Evolutionary conservation across 192 early-diverging fungal species (phyloP), one percentile per base, ranked within the genome.

Genomic region (Coemansia sp.): DNA sequence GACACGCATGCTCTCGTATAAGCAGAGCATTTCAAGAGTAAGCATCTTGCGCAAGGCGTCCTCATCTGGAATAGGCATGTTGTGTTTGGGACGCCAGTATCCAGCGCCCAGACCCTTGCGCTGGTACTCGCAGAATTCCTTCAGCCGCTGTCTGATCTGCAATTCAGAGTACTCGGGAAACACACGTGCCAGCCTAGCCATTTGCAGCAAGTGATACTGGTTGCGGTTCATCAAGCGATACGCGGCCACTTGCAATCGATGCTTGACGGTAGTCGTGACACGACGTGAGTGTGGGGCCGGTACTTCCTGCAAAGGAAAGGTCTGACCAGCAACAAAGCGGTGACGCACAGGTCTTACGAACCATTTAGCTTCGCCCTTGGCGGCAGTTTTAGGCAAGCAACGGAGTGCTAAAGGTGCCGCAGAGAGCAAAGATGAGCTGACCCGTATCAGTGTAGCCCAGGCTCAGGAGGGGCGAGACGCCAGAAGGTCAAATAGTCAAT

Each of bases 121-220:
- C 69, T 92, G 91, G 67, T 93, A 96, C 79, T 98, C 94, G 36
- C 93, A 89, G 84, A 99, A 96, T 79, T 99, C 97, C 87, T 98
- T 95, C 8, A 99, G 82, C 51, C 93, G 88, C 76, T 94, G 92
- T 21, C 93, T 84, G 17, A 99, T 88, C 64, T 95, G 91, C 50
- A 88, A 71, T 63, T 98, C 96, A 31, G 81, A 85, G 70, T 93
- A 94, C 54, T 92, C 92, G 16, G 95, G 92, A 63, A 96, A 99
- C 54, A 88, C 78, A 67, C 91, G 89, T 31, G 88, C 67, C 4
- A 99, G 84, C 73, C 92, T 89, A 48, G 82, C 88, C 78, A 93
- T 93, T 51, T 88, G 86, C 10, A 98, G 77, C 63, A 90, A 75
- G 51, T 88, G 83, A 42, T 88, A 75, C 17, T 88, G 89, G 67